Base-by-base conservation (phyloP, 176 grass and related monocot genomes). In the Echinochloa phyllopogon region DNA sequence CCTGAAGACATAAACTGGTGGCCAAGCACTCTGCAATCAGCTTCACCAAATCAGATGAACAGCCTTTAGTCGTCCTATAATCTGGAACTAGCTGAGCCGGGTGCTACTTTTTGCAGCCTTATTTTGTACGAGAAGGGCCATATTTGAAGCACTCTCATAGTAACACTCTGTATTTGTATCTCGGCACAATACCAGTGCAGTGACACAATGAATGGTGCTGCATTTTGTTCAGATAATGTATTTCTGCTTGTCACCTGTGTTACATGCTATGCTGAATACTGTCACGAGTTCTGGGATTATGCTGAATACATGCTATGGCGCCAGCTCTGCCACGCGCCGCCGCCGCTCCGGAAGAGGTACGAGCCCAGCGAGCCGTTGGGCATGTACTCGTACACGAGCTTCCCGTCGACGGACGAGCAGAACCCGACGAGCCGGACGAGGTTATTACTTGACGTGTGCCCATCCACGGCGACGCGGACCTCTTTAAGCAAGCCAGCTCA, bases 1-100 rank as follows among this genome's bases (percentile, higher is more conserved):
- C 33, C 87, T 98, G 38, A 98, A 98, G 49, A 92, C 83, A 78
- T 94, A 84, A 94, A 69, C 24, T 0, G 14, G 21, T 63, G 33
- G 40, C 51, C 16, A 25, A 62, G 17, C 24, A 1, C 29, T 16
- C 15, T 3, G 37, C 0, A 37, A 6, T 20, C 8, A 74, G 53
- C 71, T 55, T 75, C 24, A 57, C 71, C 63, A 13, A 45, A 70
- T 67, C 43, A 61, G 51, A 76, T 48, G 68, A 44, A 44, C 41
- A 7, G 12, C 1, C 21, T 36, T 17, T 39, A 33, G 59, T 61
- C 44, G 12, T 58, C 74, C 17, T 40, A 77, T 55, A 56, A 36
- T 51, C 50, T 52, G 23, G 80, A 75, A 10, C 50, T 63, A 55
- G 80, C 58, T 80, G 58, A 83, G 43, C 85, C 3, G 36, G 75